Evolutionary conservation across 352 stramenopile species (phyloP).

Genomic region (Pythium oligandrum): DNA sequence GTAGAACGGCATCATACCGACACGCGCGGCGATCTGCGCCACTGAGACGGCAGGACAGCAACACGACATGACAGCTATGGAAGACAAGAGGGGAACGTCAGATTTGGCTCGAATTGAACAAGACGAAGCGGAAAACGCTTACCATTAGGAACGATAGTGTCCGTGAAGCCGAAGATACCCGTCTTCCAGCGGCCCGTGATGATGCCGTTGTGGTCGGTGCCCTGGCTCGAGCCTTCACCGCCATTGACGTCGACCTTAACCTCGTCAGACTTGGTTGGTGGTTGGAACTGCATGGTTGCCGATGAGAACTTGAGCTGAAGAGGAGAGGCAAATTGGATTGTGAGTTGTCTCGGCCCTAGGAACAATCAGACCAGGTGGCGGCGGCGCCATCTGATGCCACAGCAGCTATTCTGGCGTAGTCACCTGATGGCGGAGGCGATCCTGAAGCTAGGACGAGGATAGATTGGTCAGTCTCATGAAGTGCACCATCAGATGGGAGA

Average conservation of each 20-base stretch:
- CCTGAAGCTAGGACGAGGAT: too few relatives aligned
- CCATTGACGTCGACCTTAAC: constrained; percentile 35
- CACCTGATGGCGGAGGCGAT: too few relatives aligned
- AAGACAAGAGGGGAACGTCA: background rate
- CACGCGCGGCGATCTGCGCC: constrained; percentile 51
- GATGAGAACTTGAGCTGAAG: background rate
- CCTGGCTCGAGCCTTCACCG: constrained; percentile 22
- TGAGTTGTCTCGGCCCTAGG: constrained; percentile 3
- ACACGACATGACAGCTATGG: constrained; percentile 53
- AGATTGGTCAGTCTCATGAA: too few relatives aligned
- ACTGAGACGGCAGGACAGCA: constrained; percentile 59
- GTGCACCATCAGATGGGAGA: too few relatives aligned
- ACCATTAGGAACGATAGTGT: constrained; percentile 71
- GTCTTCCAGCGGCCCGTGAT: constrained; percentile 75
- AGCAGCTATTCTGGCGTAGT: too few relatives aligned
- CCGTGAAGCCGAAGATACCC: constrained; percentile 60
- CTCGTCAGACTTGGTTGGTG: constrained; percentile 44
- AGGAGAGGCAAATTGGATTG: constrained; percentile 4
- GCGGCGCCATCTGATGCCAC: too few relatives aligned
- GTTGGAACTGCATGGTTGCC: constrained; percentile 46
- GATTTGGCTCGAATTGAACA: background rate
- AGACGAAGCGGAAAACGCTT: background rate
- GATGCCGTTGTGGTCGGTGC: constrained; percentile 64
- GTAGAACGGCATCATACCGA: constrained; percentile 56
- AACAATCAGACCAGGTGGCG: background rate